These are phyloP conservation scores for Kurtzmaniella quercitrusa DNA, from an alignment of 1,139 yeast genomes.

Conservation along the genomic window DNA sequence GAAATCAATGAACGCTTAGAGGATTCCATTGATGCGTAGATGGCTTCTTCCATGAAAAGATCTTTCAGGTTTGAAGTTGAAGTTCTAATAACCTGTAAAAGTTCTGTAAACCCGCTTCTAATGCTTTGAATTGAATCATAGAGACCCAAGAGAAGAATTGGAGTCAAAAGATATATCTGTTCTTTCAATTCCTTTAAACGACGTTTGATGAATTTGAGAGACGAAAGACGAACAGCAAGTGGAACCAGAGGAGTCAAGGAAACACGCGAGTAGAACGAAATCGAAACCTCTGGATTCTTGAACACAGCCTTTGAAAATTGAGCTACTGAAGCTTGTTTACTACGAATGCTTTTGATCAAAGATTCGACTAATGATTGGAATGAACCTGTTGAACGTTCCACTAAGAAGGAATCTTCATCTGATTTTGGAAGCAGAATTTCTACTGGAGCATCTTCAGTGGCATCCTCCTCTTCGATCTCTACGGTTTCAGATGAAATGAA, in stretches of 20 bases:
- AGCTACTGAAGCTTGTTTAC: constrained; percentile 14
- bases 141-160: constrained; percentile 34
- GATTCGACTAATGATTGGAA: background rate
- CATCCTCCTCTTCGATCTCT: background rate
- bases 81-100: constrained; percentile 19
- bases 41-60: constrained; percentile 36
- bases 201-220: constrained; percentile 37
- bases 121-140: constrained; percentile 25
- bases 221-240: constrained; percentile 44
- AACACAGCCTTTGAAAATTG: constrained; percentile 22
- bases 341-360: background rate
- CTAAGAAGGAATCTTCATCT: background rate
- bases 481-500: background rate
- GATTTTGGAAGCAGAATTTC: background rate
- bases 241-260: constrained; percentile 58
- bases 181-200: constrained; percentile 27
- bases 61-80: constrained; percentile 9
- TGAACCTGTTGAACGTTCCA: background rate
- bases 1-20: constrained; percentile 50
- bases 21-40: constrained; percentile 38
- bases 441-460: background rate
- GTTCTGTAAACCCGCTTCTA: constrained; percentile 23
- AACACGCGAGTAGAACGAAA: constrained; percentile 57
- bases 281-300: constrained; percentile 27
- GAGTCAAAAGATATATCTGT: constrained; percentile 33